phyloP scores from a whole-genome alignment of 202 grass and related monocot species.

The Digitaria exilis region DNA sequence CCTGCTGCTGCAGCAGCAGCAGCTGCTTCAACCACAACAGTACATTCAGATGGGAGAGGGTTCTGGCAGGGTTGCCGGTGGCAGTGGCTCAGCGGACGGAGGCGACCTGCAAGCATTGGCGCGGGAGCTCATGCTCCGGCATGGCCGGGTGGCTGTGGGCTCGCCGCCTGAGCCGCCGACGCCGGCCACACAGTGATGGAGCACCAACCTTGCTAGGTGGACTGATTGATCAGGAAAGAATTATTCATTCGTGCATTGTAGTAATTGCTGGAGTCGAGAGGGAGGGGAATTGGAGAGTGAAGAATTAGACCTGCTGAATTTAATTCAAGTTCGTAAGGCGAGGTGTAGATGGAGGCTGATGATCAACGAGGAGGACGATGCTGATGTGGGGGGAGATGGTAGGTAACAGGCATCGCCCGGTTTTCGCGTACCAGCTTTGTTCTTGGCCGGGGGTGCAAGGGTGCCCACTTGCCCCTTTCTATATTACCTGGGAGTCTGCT shows the following conservation, averaged over 20 bases:
- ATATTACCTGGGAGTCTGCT: constrained; percentile 33
- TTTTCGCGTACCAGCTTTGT: constrained; percentile 54
- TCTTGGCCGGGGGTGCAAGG: constrained; percentile 13
- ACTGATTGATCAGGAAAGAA: constrained; percentile 2
- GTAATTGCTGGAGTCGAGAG: not conserved
- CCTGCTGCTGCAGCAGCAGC: constrained; percentile 13
- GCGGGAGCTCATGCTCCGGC: constrained; percentile 54
- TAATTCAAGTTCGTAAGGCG: not conserved
- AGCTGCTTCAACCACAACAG: not conserved
- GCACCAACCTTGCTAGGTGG: constrained; percentile 25
- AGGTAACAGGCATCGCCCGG: constrained; percentile 54
- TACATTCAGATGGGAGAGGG: not conserved
- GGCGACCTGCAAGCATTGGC: constrained; percentile 67
- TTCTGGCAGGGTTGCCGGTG: not conserved
- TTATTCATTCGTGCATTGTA: constrained; percentile 17
- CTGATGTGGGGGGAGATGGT: constrained; percentile 30
- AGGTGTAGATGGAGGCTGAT: not conserved
- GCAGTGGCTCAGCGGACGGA: not conserved
- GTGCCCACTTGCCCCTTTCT: constrained; percentile 48
- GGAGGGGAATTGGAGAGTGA: constrained; percentile 12
- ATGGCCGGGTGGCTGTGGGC: constrained; percentile 1
- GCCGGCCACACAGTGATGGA: constrained; percentile 16
- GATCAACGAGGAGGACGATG: constrained; percentile 25
- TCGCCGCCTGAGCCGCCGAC: constrained; percentile 3
- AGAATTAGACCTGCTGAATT: not conserved